Percentiles rank a stretch among this genome's conserved stretches.
Conservation (phyloP, 2,329 filamentous ascomycete species). For the Mycosphaerella arachidis region DNA sequence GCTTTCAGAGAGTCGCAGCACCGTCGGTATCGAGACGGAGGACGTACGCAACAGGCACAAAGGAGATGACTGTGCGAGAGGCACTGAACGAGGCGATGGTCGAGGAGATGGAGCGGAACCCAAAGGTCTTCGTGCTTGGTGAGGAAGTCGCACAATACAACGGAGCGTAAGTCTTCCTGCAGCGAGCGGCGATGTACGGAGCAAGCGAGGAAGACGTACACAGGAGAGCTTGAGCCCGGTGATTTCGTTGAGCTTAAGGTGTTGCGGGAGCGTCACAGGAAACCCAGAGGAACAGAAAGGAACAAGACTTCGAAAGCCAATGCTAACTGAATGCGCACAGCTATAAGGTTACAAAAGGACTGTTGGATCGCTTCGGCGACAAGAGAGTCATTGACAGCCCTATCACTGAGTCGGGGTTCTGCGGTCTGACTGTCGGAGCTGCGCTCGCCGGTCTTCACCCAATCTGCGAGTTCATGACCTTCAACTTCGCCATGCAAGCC, state of each 20-base stretch:
- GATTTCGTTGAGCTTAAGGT: too few relatives aligned
- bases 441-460: constrained; percentile 92
- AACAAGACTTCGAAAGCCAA: not conserved
- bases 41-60: constrained; percentile 62
- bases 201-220: not conserved
- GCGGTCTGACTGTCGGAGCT: constrained; percentile 87
- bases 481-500: constrained; percentile 99
- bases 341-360: constrained; percentile 98
- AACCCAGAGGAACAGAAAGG: not conserved
- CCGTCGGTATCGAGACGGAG: constrained; percentile 46
- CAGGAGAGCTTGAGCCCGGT: not conserved
- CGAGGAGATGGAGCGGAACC: constrained; percentile 91
- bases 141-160: constrained; percentile 99
- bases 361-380: constrained; percentile 93
- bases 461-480: constrained; percentile 99
- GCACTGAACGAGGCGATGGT: constrained; percentile 96
- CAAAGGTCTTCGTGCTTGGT: constrained; percentile 91
- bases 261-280: not conserved
- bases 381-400: constrained; percentile 97
- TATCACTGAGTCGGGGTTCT: constrained; percentile 96
- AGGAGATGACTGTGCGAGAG: constrained; percentile 96
- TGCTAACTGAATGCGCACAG: constrained; percentile 34
- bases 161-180: constrained; percentile 62
- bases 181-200: not conserved
- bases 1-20: constrained; percentile 47